These are phyloP conservation scores for Remersonia thermophila DNA, from an alignment of 2,329 filamentous ascomycete genomes.

Conservation along the genomic window DNA sequence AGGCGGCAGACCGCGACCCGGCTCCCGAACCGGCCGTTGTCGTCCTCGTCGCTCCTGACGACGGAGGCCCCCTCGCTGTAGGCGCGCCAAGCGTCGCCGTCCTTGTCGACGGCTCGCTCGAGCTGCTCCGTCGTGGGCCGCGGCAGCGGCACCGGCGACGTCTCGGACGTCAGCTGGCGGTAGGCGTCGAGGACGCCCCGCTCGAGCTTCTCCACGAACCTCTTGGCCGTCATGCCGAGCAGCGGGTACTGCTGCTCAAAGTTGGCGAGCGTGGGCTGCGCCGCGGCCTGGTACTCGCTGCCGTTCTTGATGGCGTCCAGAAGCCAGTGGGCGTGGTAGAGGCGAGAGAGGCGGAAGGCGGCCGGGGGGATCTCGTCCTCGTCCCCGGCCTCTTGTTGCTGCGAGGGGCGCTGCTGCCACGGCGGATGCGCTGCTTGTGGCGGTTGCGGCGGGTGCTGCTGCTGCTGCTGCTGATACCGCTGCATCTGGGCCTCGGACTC, in stretches of 20 bases:
- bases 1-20: no score
- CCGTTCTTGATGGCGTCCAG: constrained; percentile 3
- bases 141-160: no score
- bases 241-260: constrained; percentile 3
- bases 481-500: no score
- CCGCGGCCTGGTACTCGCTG: not conserved
- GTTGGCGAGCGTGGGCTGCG: not conserved
- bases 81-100: not conserved
- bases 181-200: not conserved
- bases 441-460: no score
- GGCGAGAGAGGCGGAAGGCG: constrained; percentile 1
- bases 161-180: no score
- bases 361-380: no score
- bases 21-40: no score
- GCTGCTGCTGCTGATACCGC: no score
- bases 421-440: not conserved
- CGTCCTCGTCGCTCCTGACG: no score
- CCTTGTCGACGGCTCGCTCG: not conserved
- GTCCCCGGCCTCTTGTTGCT: no score
- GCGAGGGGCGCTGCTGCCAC: not conserved
- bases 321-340: constrained; percentile 5
- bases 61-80: not conserved
- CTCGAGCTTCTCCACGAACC: constrained; percentile 6
- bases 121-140: not conserved
- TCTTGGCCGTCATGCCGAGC: constrained; percentile 5